Base-by-base conservation (phyloP, 2,329 filamentous ascomycete species). In the Onygenales sp. region DNA sequence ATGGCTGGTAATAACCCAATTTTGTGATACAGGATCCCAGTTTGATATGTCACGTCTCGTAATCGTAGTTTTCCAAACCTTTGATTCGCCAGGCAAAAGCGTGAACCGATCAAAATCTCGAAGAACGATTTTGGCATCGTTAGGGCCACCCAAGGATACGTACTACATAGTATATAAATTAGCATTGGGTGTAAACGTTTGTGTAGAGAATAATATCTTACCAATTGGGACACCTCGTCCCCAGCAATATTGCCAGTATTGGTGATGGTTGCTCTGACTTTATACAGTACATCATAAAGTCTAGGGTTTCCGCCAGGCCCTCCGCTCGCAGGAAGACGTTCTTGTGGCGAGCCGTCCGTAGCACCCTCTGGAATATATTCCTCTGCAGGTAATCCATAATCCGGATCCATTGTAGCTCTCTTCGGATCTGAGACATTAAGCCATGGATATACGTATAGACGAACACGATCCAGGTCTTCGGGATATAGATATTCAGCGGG, bases 31-130 rank as follows among this genome's bases (percentile, higher is more conserved):
- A 0, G 80, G 74, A 60, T 95, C 88, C 91, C 92, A 96, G 73
- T 90, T 93, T 66, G 85, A 89, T 53, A 96, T 61, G 64, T 96
- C 92, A 53, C 89, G 83, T 40, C 91, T 80, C 5, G 84, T 90
- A 52, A 96, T 70, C 13, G 83, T 78, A 0, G 81, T 83, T 0
- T 69, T 76, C 74, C 93, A 94, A 2, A 77, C 80, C 3, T 74
- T 76, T 50, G 78, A 82, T 68, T 82, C 68, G n/a, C 88, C 88
- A 0, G 88, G 79, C 3, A 79, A 75, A 57, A 96, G 83, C 49
- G 76, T 77, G 54, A 95, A 69, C 46, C 88, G 82, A 54, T 94
- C 87, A 63, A 96, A 97, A 44, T 85, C 85, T 56, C 92, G 84
- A 11, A 97, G 82, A 2, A 80, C 78, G 42, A 79, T 71, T 53